These are phyloP conservation scores for Stereum hirsutum DNA, from an alignment of 1,284 basidiomycete genomes.

Conservation along the genomic window DNA sequence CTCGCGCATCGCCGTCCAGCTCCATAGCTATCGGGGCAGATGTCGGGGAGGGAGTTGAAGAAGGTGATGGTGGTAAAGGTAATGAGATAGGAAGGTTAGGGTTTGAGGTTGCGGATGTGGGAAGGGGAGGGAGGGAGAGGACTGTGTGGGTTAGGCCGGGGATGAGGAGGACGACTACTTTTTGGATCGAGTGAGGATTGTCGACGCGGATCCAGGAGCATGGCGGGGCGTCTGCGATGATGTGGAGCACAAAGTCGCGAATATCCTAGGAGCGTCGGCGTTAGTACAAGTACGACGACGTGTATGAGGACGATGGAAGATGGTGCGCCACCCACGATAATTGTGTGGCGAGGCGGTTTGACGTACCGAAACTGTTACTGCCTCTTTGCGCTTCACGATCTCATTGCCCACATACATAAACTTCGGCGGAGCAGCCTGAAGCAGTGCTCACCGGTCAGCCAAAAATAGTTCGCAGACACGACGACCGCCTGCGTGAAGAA, in stretches of 20 bases:
- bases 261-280: constrained; percentile 50
- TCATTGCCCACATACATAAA: constrained; percentile 77
- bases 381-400: constrained; percentile 61
- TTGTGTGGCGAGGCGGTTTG: background rate
- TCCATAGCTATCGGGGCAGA: too few species aligned
- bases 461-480: constrained; percentile 4
- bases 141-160: constrained; percentile 72
- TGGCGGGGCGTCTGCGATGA: constrained; percentile 74
- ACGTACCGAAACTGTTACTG: constrained; percentile 70
- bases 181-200: constrained; percentile 67
- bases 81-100: constrained; percentile 60
- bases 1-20: too few species aligned
- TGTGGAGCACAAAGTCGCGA: constrained; percentile 73
- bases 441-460: constrained; percentile 7
- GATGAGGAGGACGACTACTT: constrained; percentile 70
- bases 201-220: constrained; percentile 81
- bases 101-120: constrained; percentile 54
- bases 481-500: too few species aligned
- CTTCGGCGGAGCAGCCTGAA: constrained; percentile 50
- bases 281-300: background rate
- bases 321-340: too few species aligned
- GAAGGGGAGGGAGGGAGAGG: constrained; percentile 59
- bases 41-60: constrained; percentile 6
- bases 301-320: constrained; percentile 3
- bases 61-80: constrained; percentile 33